These are phyloP conservation scores for Flaveria ramosissima DNA, from an alignment of 129 eudicot genomes.

Conservation along the genomic window DNA sequence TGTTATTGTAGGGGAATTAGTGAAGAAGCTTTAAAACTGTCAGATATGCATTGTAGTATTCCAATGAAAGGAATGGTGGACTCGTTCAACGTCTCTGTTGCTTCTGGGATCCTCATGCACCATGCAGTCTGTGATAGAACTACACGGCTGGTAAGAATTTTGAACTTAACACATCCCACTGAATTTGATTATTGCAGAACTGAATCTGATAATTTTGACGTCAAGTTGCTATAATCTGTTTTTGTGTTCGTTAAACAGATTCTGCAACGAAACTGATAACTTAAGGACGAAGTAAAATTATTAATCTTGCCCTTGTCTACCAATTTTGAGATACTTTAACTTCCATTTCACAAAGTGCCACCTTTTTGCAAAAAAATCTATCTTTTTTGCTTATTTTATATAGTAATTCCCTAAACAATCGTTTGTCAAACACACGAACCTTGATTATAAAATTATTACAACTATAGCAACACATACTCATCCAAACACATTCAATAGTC, in stretches of 20 bases:
- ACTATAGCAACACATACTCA: not conserved
- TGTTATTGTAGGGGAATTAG: conserved; percentile 75
- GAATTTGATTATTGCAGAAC: not conserved
- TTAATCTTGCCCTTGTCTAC: not conserved
- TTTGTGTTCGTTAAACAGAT: not conserved
- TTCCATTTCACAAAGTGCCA: not conserved
- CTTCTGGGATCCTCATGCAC: conserved; percentile 96
- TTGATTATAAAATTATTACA: not conserved
- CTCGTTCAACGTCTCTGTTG: conserved; percentile 93
- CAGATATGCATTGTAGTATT: conserved; percentile 86
- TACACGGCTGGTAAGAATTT: conserved; percentile 61
- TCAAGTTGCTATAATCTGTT: not conserved
- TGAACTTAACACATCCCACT: not conserved
- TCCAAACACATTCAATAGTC: not conserved
- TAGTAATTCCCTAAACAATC: too few relatives aligned
- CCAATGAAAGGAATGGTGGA: conserved; percentile 99
- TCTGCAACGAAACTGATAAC: not conserved
- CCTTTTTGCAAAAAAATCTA: not conserved
- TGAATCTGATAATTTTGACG: not conserved
- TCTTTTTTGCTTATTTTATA: too few relatives aligned
- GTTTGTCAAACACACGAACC: not conserved
- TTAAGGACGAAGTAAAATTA: not conserved
- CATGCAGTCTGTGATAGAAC: conserved; percentile 87
- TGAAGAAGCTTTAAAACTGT: conserved; percentile 69
- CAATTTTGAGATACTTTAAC: not conserved